These are phyloP conservation scores for Garcia nutans DNA, from an alignment of 345 rosid species.

Conservation along the genomic window DNA sequence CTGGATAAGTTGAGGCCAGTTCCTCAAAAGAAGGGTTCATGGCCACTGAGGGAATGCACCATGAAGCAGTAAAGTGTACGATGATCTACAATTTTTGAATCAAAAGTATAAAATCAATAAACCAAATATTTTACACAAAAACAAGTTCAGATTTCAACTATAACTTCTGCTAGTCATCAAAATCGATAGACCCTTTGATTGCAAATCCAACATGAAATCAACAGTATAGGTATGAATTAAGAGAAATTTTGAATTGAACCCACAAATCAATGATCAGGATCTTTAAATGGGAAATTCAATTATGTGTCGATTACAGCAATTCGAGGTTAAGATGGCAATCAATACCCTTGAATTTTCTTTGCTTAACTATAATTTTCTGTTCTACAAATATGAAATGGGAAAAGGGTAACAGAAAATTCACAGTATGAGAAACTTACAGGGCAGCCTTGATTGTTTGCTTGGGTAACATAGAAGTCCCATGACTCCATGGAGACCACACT, in stretches of 20 bases:
- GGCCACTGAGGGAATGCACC: conserved; percentile 92
- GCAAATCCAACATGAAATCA: background rate
- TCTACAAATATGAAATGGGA: background rate
- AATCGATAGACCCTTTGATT: background rate
- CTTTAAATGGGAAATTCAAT: too few species aligned
- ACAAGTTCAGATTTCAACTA: background rate
- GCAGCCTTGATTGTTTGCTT: conserved; percentile 57
- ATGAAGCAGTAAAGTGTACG: conserved; percentile 85
- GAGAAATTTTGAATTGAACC: too few species aligned
- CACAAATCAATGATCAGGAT: too few species aligned
- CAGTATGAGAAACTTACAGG: conserved; percentile 48
- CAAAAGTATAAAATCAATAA: conserved; percentile 4
- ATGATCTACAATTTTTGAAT: conserved; percentile 47
- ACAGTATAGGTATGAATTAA: background rate
- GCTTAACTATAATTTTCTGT: background rate
- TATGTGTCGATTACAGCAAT: too few species aligned
- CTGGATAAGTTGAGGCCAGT: conserved; percentile 53
- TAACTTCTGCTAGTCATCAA: background rate
- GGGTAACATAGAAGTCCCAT: conserved; percentile 63
- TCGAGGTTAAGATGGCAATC: background rate
- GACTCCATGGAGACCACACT: conserved; percentile 61
- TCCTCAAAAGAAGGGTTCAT: conserved; percentile 81
- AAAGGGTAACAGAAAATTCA: background rate
- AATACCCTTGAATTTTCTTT: background rate
- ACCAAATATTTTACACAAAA: background rate